A percentile compares a stretch with the other conserved stretches of the same genome.
These are phyloP conservation scores for Saturnispora besseyi DNA, from an alignment of 805 yeast species.

Conservation along the genomic window DNA sequence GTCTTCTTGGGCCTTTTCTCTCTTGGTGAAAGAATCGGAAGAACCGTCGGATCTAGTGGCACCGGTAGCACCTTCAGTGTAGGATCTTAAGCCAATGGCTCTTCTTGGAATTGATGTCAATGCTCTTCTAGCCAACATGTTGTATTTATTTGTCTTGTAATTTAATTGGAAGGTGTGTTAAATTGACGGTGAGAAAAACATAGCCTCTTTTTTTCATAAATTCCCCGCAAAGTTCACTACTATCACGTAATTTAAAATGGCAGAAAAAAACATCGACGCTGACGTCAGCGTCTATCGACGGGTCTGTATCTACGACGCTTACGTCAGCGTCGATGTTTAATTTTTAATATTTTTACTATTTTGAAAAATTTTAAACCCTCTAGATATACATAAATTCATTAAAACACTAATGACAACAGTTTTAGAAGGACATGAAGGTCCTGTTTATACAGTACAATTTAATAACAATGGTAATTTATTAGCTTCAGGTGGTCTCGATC, in stretches of 20 bases:
- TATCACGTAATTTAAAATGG: too few relatives aligned
- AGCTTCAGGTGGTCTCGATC: conserved; percentile 59
- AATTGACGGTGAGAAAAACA: neutral
- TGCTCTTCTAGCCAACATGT: conserved; percentile 34
- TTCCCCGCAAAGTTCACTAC: too few relatives aligned
- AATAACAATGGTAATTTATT: conserved; percentile 40
- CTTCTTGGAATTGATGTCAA: conserved; percentile 25
- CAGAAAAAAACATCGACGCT: neutral
- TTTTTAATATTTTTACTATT: too few relatives aligned
- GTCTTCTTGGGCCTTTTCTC: conserved; percentile 91
- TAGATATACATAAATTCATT: neutral
- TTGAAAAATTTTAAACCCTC: too few relatives aligned
- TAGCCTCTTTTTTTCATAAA: neutral
- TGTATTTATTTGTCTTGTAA: neutral
- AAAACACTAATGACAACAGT: neutral
- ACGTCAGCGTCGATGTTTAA: neutral
- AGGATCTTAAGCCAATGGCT: conserved; percentile 26
- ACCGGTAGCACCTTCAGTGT: conserved; percentile 55
- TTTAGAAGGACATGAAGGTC: conserved; percentile 45
- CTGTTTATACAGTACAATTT: conserved; percentile 46
- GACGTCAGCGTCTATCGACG: neutral
- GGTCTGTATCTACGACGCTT: neutral
- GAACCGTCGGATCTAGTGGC: conserved; percentile 45
- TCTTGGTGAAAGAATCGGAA: conserved; percentile 62
- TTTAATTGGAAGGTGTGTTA: neutral